Evolutionary conservation across 2,329 filamentous ascomycete genomes (phyloP), one percentile per base, ranked within the genome.

Genomic region (Aspergillus fumigatus): DNA sequence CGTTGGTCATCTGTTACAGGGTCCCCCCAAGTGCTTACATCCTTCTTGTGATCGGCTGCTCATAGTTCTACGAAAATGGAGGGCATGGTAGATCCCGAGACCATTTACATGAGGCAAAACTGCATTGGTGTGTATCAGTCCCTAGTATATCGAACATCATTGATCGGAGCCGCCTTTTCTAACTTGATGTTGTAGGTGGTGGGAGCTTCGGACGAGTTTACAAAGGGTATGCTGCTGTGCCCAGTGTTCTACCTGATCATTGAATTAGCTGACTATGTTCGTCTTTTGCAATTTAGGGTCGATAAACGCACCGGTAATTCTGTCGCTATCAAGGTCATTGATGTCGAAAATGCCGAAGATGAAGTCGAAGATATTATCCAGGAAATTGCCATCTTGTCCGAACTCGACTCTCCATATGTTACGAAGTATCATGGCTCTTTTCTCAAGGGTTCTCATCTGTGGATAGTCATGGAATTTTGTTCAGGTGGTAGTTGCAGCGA

Each of bases 391-490:
- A 97, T 99, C 67, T 82, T 99, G 54, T 96, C 94, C 32, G 93
- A 96, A 75, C 85, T 99, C 63, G 90, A 95, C 76, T 97, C 93
- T 19, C 92, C 92, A 19, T 96, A 95, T 71, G 93, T 97, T 60
- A 99, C 94, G 41, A 94, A 95, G 75, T 99, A 99, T 80, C 92
- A 96, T 77, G 94, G 94, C 64, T 97, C 93, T 55, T 97, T 94
- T 70, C 86, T 96, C 65, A 96, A 96, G 70, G 94, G 93, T 25
- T 94, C 92, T 2, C 90, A 97, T 77, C 79, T 99, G 67, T 99
- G 94, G 94, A 99, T 99, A 66, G 92, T 97, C 73, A 99, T 99
- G 94, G 94, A 99, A 75, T 99, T 94, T 70, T 99, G 94, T 75
- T 92, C 93, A 1, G 94, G 94, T 23, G 94, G 94, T 4, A 97